These are phyloP conservation scores for Torrubiella hemipterigena DNA, from an alignment of 2,329 filamentous ascomycete species.

Conservation along the genomic window DNA sequence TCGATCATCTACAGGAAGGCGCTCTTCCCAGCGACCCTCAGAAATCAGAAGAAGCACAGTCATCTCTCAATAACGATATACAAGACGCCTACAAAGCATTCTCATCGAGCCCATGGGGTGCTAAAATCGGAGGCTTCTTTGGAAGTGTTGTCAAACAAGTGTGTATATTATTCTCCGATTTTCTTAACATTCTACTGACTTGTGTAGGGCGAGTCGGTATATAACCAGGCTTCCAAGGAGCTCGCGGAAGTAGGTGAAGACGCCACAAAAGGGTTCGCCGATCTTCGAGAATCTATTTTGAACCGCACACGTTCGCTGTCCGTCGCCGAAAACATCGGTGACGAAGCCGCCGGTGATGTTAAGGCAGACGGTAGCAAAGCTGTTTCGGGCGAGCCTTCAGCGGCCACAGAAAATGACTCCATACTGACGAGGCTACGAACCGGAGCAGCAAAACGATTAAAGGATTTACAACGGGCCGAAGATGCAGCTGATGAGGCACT, in stretches of 20 bases:
- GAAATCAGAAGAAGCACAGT: constrained; percentile 19
- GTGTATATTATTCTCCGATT: constrained; percentile 13
- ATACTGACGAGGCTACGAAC: constrained; percentile 65
- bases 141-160: constrained; percentile 90
- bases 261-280: constrained; percentile 69
- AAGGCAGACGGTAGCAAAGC: constrained; percentile 30
- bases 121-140: constrained; percentile 76
- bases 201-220: constrained; percentile 60
- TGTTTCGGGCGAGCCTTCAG: constrained; percentile 27
- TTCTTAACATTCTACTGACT: constrained; percentile 8
- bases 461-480: constrained; percentile 82
- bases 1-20: constrained; percentile 92
- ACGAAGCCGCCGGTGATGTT: constrained; percentile 12
- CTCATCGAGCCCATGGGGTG: constrained; percentile 83
- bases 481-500: constrained; percentile 94
- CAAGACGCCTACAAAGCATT: constrained; percentile 94
- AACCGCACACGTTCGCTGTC: constrained; percentile 65
- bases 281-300: constrained; percentile 54
- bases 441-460: constrained; percentile 73
- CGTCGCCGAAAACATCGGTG: constrained; percentile 33
- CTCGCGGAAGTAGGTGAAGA: constrained; percentile 68
- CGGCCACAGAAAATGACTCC: constrained; percentile 38
- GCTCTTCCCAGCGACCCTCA: constrained; percentile 49
- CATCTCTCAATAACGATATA: constrained; percentile 71
- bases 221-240: constrained; percentile 80